phyloP scores from a whole-genome alignment of 306 rosid genomes.

The Rosa rugosa region DNA sequence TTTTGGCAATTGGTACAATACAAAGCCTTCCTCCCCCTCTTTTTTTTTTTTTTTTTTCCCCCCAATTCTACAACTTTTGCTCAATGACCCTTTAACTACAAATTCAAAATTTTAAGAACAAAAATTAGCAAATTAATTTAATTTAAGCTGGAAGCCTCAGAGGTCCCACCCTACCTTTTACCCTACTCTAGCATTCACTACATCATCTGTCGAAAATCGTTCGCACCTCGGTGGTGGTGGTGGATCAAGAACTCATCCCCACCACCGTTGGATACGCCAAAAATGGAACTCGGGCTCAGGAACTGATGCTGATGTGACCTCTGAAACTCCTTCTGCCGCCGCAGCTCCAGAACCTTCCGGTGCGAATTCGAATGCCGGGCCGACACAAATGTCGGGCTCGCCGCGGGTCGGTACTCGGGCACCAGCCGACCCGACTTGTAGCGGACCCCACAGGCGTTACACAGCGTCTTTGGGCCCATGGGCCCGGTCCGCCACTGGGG shows the following conservation, averaged over 20 bases:
- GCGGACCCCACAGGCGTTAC: conserved; percentile 50
- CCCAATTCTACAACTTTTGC: conserved; percentile 30
- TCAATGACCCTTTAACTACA: conserved; percentile 22
- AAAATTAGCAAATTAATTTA: conserved; percentile 29
- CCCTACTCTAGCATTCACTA: conserved; percentile 45
- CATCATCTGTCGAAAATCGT: conserved; percentile 64
- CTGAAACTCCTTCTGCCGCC: conserved; percentile 42
- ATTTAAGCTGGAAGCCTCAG: neutral
- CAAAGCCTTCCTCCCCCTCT: conserved; percentile 25
- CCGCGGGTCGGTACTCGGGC: conserved; percentile 50
- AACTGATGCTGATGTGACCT: conserved; percentile 40
- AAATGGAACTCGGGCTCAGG: conserved; percentile 60
- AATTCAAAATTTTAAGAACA: conserved; percentile 45
- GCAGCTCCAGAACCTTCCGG: conserved; percentile 51
- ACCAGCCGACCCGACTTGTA: conserved; percentile 50
- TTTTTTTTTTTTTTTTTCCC: conserved; percentile 1
- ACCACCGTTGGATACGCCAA: conserved; percentile 78
- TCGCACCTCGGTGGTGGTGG: conserved; percentile 49
- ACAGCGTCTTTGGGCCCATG: conserved; percentile 50
- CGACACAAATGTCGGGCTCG: conserved; percentile 48
- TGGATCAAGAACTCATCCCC: conserved; percentile 68
- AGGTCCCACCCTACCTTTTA: conserved; percentile 39
- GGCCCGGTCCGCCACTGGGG: conserved; percentile 60
- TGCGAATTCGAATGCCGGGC: conserved; percentile 51
- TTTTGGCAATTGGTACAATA: conserved; percentile 43